A percentile compares a stretch with the other conserved stretches of the same genome.
phyloP scores from a whole-genome alignment of 1,139 yeast genomes.

The Candida sp. region DNA sequence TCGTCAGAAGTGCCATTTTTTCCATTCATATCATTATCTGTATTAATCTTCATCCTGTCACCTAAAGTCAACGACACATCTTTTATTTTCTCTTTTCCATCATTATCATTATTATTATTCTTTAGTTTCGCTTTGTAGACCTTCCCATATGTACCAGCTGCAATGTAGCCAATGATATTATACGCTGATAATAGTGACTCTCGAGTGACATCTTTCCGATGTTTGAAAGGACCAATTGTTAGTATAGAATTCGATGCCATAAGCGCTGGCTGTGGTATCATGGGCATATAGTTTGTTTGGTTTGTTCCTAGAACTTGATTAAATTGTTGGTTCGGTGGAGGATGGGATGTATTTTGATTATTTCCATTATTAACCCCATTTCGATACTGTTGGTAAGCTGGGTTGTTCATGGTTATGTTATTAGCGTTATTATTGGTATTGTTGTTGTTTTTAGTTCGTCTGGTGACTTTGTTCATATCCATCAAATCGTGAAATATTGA shows the following conservation, averaged over 20 bases:
- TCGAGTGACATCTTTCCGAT: constrained; percentile 67
- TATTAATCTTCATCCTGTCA: not conserved
- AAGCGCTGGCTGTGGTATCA: constrained; percentile 37
- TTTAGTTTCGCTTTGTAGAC: constrained; percentile 83
- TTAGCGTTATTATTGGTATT: constrained; percentile 5
- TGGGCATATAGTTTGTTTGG: constrained; percentile 9
- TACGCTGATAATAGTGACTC: constrained; percentile 77
- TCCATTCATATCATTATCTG: not conserved
- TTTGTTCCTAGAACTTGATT: not conserved
- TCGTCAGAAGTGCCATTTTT: constrained; percentile 2
- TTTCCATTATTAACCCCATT: constrained; percentile 1
- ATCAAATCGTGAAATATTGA: not conserved
- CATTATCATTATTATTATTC: constrained; percentile 10
- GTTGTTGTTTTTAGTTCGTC: constrained; percentile 5
- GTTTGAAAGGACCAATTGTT: constrained; percentile 69
- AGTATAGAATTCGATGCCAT: constrained; percentile 71
- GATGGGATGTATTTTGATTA: constrained; percentile 1
- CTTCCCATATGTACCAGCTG: constrained; percentile 98
- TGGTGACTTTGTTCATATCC: constrained; percentile 1
- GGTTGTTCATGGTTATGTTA: constrained; percentile 2
- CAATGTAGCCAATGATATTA: constrained; percentile 90
- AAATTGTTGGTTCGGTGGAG: constrained; percentile 1
- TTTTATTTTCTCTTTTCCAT: constrained; percentile 9
- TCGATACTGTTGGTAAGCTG: constrained; percentile 2
- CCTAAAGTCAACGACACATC: constrained; percentile 6